phyloP scores from a whole-genome alignment of 345 rosid species.

The Heritiera littoralis region DNA sequence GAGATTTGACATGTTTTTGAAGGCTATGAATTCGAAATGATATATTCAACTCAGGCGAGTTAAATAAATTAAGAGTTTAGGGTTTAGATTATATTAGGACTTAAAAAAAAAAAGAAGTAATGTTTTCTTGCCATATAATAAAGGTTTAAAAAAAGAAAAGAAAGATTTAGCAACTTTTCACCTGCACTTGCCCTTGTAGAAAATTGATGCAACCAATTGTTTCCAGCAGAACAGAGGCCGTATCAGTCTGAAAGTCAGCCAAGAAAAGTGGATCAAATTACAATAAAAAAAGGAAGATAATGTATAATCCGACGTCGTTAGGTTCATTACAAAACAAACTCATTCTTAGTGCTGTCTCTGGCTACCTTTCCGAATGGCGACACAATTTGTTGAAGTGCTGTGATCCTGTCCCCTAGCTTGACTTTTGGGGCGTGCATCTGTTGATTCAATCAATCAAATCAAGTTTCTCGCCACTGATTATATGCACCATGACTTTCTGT shows the following conservation, averaged over 20 bases:
- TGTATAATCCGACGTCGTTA: neutral
- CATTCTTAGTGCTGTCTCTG: constrained; percentile 10
- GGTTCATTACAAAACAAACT: constrained; percentile 9
- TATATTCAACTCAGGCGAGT: too few relatives aligned
- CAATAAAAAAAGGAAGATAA: neutral
- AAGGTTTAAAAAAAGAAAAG: neutral
- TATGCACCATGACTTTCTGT: neutral
- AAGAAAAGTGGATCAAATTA: constrained; percentile 5
- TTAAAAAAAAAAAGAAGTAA: too few relatives aligned
- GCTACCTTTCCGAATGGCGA: constrained; percentile 95
- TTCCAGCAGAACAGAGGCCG: constrained; percentile 85
- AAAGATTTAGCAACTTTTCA: constrained; percentile 19
- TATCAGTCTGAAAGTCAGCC: constrained; percentile 67
- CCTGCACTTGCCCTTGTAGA: constrained; percentile 87
- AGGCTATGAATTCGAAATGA: too few relatives aligned
- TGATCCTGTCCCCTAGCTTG: constrained; percentile 80
- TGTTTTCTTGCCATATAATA: neutral
- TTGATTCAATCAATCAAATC: constrained; percentile 1
- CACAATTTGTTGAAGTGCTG: constrained; percentile 93
- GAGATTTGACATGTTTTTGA: too few relatives aligned
- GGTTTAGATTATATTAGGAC: too few relatives aligned
- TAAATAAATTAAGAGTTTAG: too few relatives aligned
- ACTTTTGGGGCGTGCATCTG: constrained; percentile 74
- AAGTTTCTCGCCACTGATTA: constrained; percentile 1
- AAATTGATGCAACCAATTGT: constrained; percentile 75